Base-by-base conservation (phyloP, 2,329 filamentous ascomycete species). In the Aspergillus ibericus region DNA sequence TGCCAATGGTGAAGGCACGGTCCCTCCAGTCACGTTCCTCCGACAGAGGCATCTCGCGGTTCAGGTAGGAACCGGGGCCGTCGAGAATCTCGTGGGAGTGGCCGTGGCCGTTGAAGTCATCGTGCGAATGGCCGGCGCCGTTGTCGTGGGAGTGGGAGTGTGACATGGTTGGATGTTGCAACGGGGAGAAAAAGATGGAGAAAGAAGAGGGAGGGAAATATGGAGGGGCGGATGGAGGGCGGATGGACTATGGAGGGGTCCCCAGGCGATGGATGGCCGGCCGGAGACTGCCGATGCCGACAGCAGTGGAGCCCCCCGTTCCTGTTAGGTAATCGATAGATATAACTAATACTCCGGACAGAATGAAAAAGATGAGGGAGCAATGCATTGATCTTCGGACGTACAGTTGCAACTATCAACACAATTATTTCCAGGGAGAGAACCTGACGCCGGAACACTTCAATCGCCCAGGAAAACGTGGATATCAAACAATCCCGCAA, bases 11-110 rank as follows among this genome's bases (percentile, higher is more conserved):
- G 71, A 97, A 99, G 13, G 93, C 93, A 58, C 95, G 84, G 64
- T 96, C 91, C 27, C 83, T 83, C 91, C 93, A 99, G 72, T 93
- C 84, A 55, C 93, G 85, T 10, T 92, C 92, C 66, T 96, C 90
- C 63, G 92, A 85, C 57, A 98, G 90, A 62, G 93, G 95, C 91
- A 96, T 93, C 79, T 98, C 95, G 15, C 95, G 88, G 52, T 89
- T 88, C 32, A 95, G 77, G 74, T 90, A 98, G 72, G 92, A 96
- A 46, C 95, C 95, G 0, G 95, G 95, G 0, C 93, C 93, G 71
- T 95, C 89, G 66, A 97, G 89, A 70, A 98, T 92, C 81, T 98
- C 95, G 75, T 98, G 95, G 1, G 89, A 91, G 80, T 99, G 95
- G 68, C 95, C 95, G 76, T 98, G 95, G 42, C 81, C 82, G 55